phyloP scores from a whole-genome alignment of 73 alveolate genomes.

The Loxodes magnus region DNA sequence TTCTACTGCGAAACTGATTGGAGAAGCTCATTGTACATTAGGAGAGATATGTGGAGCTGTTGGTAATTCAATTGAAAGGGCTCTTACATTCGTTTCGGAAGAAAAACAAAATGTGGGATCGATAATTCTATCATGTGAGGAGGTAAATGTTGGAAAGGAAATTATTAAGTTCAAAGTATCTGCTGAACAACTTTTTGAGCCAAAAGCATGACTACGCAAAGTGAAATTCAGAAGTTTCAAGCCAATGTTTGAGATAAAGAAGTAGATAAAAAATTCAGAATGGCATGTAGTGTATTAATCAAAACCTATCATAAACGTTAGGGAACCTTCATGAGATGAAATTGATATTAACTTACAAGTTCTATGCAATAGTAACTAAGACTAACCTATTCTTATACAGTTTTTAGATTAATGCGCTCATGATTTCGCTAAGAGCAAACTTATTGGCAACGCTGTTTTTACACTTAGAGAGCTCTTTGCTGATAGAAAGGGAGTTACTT shows the following conservation, averaged over 20 bases:
- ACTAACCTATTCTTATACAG: slow-evolving; percentile 27
- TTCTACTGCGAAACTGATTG: slow-evolving; percentile 2
- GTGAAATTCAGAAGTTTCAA: background rate
- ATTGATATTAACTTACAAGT: slow-evolving; percentile 6
- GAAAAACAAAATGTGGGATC: slow-evolving; percentile 20
- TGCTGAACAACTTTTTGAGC: slow-evolving; percentile 1
- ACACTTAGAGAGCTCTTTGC: slow-evolving; percentile 12
- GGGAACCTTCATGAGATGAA: slow-evolving; percentile 15
- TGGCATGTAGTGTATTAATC: slow-evolving; percentile 11
- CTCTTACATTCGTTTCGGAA: background rate
- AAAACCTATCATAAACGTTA: slow-evolving; percentile 11
- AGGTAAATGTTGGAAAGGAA: slow-evolving; percentile 7
- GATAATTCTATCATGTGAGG: slow-evolving; percentile 11
- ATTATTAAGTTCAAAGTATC: background rate
- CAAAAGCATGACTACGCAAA: background rate
- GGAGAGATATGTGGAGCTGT: slow-evolving; percentile 23
- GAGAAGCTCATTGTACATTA: slow-evolving; percentile 22
- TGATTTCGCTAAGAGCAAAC: slow-evolving; percentile 23
- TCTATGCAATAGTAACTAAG: slow-evolving; percentile 30
- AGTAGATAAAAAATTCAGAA: background rate
- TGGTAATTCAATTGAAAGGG: slow-evolving; percentile 10
- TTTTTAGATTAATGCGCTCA: slow-evolving; percentile 38
- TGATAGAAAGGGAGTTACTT: slow-evolving; percentile 3
- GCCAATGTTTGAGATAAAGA: slow-evolving; percentile 6
- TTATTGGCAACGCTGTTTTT: slow-evolving; percentile 17